phyloP scores from a whole-genome alignment of 257 asterid genomes.

The Voacanga thouarsii region DNA sequence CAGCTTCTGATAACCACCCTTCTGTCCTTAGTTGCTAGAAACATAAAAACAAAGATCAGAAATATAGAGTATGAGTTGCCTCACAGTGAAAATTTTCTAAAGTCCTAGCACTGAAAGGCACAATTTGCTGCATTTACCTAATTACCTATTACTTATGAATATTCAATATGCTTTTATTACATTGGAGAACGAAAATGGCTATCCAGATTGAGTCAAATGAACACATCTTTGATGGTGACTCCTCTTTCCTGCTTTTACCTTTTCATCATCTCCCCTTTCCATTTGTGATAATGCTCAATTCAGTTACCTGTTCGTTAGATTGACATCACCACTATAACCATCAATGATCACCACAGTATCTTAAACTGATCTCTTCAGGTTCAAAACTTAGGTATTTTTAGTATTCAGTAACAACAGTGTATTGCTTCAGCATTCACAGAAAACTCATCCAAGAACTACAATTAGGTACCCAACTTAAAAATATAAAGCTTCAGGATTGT shows the following conservation, averaged over 20 bases:
- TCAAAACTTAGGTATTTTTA: too few relatives aligned
- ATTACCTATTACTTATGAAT: not conserved
- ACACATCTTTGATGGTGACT: not conserved
- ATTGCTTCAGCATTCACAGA: not conserved
- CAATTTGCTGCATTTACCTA: not conserved
- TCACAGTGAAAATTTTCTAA: not conserved
- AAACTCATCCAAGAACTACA: not conserved
- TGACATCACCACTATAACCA: not conserved
- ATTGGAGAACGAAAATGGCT: not conserved
- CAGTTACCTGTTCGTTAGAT: not conserved
- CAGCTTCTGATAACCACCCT: constrained; percentile 46
- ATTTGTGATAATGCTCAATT: not conserved
- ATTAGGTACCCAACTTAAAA: too few relatives aligned
- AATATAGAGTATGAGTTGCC: not conserved
- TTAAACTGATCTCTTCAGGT: not conserved
- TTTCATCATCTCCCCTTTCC: not conserved
- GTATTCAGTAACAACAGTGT: not conserved
- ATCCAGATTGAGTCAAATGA: not conserved
- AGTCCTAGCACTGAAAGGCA: not conserved
- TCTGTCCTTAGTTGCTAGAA: constrained; percentile 45
- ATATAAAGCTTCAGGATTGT: not conserved
- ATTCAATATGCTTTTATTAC: not conserved
- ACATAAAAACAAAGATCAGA: constrained; percentile 20
- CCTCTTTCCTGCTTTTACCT: not conserved
- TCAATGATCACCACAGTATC: not conserved